phyloP scores from a whole-genome alignment of 73 alveolate genomes.

The Paramecium primaurelia region DNA sequence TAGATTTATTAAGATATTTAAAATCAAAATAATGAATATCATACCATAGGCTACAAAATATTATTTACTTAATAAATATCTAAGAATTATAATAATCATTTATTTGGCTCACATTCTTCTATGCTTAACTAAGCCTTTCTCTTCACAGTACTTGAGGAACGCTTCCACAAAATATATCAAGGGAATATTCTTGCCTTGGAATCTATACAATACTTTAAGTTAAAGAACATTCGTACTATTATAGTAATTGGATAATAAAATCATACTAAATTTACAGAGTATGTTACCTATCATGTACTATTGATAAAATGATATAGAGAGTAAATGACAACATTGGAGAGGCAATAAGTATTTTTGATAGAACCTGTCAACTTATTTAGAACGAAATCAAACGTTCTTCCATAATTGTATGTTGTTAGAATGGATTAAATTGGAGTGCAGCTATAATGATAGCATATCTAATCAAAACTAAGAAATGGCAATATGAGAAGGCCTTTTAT shows the following conservation, averaged over 20 bases:
- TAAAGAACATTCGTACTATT: background rate
- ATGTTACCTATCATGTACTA: constrained; percentile 8
- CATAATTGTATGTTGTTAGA: background rate
- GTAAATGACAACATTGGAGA: background rate
- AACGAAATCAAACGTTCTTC: background rate
- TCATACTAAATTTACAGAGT: background rate
- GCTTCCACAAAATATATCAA: background rate
- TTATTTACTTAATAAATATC: background rate
- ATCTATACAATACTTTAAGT: background rate
- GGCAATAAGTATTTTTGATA: background rate
- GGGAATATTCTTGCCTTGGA: background rate
- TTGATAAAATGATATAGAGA: background rate
- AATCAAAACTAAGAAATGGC: background rate
- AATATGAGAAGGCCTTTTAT: constrained; percentile 27
- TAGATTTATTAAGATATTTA: background rate
- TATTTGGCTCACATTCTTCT: background rate
- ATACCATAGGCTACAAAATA: background rate
- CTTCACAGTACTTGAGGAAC: background rate
- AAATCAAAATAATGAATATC: background rate
- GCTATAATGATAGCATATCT: background rate
- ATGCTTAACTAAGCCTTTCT: constrained; percentile 20
- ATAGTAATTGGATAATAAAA: background rate
- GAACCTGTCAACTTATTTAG: background rate
- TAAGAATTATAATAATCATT: background rate
- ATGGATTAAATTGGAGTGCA: background rate